These are phyloP conservation scores for Phytopythium montanum DNA, from an alignment of 352 stramenopile genomes.

Conservation along the genomic window DNA sequence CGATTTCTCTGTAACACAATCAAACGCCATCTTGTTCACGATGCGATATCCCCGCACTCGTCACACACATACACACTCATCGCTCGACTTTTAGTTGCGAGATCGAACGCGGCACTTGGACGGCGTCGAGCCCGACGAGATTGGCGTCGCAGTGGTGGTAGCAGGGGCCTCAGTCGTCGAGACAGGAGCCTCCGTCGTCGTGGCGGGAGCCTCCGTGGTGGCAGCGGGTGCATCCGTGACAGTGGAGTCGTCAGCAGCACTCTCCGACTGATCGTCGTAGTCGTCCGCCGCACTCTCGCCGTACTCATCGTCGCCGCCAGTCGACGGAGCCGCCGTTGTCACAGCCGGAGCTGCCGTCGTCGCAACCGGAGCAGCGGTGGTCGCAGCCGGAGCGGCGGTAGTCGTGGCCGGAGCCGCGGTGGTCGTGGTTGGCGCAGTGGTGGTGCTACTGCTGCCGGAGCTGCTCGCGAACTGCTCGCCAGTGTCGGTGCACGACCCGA, in stretches of 20 bases:
- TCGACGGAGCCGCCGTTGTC: conserved; percentile 5
- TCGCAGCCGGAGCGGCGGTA: conserved; percentile 5
- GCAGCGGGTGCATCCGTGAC: not conserved
- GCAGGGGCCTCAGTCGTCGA: not conserved
- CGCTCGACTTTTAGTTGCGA: not conserved
- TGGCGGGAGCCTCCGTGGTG: not conserved
- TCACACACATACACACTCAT: conserved; percentile 2
- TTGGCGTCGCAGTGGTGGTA: not conserved
- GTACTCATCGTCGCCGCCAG: conserved; percentile 1
- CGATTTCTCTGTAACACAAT: not conserved
- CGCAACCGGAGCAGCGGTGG: conserved; percentile 4
- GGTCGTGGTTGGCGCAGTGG: conserved; percentile 9
- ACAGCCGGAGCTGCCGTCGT: conserved; percentile 4
- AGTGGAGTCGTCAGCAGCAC: not conserved
- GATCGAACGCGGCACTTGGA: conserved; percentile 9
- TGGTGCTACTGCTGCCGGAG: conserved; percentile 4
- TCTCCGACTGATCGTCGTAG: conserved; percentile 4
- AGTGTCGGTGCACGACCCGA: conserved; percentile 23
- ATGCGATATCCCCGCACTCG: not conserved
- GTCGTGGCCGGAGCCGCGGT: conserved; percentile 14
- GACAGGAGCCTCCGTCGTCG: not conserved
- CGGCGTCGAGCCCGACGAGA: not conserved
- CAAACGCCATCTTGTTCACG: not conserved
- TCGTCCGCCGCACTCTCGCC: conserved; percentile 3
- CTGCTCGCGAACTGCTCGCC: conserved; percentile 27